Conservation (phyloP, 352 stramenopile species). For the Albugo candida region DNA sequence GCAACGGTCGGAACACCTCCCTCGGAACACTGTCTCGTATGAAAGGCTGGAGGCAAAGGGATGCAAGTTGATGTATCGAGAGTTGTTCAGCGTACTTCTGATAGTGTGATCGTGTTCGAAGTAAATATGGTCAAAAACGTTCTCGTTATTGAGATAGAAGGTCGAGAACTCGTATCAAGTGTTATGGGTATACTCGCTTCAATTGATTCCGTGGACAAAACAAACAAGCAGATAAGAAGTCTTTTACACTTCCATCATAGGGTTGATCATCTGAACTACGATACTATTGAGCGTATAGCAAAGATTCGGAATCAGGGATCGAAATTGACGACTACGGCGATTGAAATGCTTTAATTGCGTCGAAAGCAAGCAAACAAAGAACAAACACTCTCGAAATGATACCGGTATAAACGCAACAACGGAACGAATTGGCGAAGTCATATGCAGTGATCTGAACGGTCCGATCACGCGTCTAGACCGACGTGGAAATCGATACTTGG, state of each 20-base stretch:
- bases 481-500: too few species aligned
- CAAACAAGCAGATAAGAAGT: not conserved
- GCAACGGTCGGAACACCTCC: not conserved
- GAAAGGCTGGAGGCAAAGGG: not conserved
- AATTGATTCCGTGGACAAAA: not conserved
- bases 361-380: constrained; percentile 1
- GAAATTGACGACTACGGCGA: not conserved
- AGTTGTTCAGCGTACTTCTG: not conserved
- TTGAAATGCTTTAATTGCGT: not conserved
- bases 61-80: not conserved
- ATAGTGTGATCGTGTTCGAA: not conserved
- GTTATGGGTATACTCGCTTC: not conserved
- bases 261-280: not conserved
- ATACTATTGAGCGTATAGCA: constrained; percentile 1
- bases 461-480: too few species aligned
- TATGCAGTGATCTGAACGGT: too few species aligned
- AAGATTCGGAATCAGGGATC: not conserved
- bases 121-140: not conserved
- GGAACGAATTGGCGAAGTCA: not conserved
- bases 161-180: not conserved
- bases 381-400: not conserved
- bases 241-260: constrained; percentile 1
- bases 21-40: not conserved
- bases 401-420: not conserved
- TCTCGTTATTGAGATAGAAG: not conserved